A percentile compares a stretch with the other conserved stretches of the same genome.
These are phyloP conservation scores for Talaromyces pinophilus DNA, from an alignment of 2,329 filamentous ascomycete species.

Conservation along the genomic window DNA sequence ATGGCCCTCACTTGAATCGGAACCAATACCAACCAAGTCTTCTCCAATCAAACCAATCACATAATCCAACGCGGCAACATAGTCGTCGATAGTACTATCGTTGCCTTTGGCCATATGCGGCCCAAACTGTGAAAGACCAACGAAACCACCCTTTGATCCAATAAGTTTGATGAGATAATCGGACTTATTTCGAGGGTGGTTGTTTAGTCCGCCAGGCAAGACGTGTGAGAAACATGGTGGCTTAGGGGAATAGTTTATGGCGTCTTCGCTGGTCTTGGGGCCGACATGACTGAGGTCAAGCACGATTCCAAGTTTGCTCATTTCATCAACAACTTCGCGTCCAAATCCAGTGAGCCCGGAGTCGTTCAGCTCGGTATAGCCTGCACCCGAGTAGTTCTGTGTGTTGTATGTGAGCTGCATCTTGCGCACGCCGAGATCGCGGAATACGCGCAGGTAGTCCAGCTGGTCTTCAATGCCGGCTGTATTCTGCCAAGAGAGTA, in stretches of 20 bases:
- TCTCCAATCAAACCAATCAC: conserved; percentile 41
- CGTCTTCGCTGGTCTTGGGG: too few species aligned
- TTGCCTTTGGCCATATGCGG: conserved; percentile 46
- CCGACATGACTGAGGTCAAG: too few species aligned
- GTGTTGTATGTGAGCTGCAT: conserved; percentile 50
- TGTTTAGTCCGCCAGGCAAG: too few species aligned
- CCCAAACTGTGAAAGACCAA: conserved; percentile 39
- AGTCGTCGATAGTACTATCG: conserved; percentile 47
- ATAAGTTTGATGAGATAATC: conserved; percentile 33
- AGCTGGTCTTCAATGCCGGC: conserved; percentile 45
- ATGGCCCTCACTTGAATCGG: too few species aligned
- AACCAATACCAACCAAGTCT: conserved; percentile 39
- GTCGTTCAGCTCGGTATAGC: conserved; percentile 42
- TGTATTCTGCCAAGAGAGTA: conserved; percentile 48
- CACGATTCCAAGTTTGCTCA: too few species aligned
- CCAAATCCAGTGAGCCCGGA: conserved; percentile 27
- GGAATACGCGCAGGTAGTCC: conserved; percentile 44
- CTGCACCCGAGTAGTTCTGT: conserved; percentile 46
- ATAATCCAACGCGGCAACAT: conserved; percentile 45
- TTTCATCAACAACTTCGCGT: conserved; percentile 23
- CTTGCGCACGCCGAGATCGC: conserved; percentile 45
- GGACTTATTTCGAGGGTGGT: too few species aligned
- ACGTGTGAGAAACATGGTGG: too few species aligned
- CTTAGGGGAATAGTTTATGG: too few species aligned
- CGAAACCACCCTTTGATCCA: conserved; percentile 41